Evolutionary conservation across 2,329 filamentous ascomycete genomes (phyloP), one percentile per base, ranked within the genome.

Genomic region (Trichoderma simmonsii): DNA sequence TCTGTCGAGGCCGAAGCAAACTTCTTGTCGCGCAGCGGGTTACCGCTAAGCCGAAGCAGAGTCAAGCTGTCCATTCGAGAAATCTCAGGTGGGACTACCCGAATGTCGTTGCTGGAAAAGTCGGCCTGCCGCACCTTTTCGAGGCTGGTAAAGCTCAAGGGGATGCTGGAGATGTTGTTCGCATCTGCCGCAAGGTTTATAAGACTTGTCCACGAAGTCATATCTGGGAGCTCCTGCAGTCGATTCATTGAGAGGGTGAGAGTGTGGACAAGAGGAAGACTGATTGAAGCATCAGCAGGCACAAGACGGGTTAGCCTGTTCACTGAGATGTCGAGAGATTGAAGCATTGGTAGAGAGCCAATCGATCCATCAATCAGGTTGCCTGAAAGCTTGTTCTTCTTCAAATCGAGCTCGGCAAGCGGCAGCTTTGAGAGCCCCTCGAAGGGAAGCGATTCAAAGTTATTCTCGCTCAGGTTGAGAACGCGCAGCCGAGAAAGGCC

Each of bases 1-100:
- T 94, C 92, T 0, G 93, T 94, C 26, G 88, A 87, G 83, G 97
- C 93, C 0, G 89, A 92, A 15, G 95, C 85, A 75, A 96, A 94
- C 79, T 94, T 97, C 79, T 92, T 94, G 79, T 98, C 94, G 15
- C 93, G 88, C 15, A 99, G 84, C 0, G 96, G 96, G 77, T 99
- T 99, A n/a, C 94, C 94, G 57, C 90, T 91, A 36, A 99, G 85
- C 5, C 91, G 90, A 56, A 98, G 87, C 78, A 91, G 91, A 24
- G 90, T 87, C 11, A 99, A 83, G 59, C 83, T 90, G 6, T 93
- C 89, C 94, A 98, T 97, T 30, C 89, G 84, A 6, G 91, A 92
- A 72, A 98, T 89, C 74, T 90, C 90, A 0, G 93, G 87, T 34
- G 96, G 93, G 8, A 99, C 81, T 14, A 88, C 85, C 2, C 89